Evolutionary conservation across 2,329 filamentous ascomycete species (phyloP).

Genomic region (Claviceps citrina): DNA sequence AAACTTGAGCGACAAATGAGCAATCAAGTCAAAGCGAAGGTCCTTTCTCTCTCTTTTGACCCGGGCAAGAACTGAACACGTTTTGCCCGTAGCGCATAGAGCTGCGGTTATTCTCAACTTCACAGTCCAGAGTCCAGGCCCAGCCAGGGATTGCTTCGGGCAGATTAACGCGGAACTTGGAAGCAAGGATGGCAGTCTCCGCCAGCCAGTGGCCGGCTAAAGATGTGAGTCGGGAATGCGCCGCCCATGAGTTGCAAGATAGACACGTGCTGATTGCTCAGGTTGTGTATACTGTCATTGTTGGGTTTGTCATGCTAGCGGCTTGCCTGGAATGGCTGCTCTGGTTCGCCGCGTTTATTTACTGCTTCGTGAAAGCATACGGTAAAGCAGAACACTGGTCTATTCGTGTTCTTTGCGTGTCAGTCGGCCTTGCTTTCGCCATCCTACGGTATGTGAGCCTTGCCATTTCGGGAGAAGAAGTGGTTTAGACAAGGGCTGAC

Average conservation of each 20-base stretch:
- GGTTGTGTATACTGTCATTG: constrained; percentile 73
- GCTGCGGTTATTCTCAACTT: background rate
- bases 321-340: constrained; percentile 87
- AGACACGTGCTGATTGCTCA: constrained; percentile 21
- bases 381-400: constrained; percentile 81
- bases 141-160: no score
- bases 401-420: constrained; percentile 58
- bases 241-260: background rate
- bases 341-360: constrained; percentile 86
- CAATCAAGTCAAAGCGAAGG: background rate
- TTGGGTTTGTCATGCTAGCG: constrained; percentile 67
- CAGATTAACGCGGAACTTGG: background rate
- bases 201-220: constrained; percentile 35
- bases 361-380: constrained; percentile 79
- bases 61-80: no score
- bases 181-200: constrained; percentile 22
- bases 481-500: background rate
- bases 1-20: background rate
- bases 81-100: no score
- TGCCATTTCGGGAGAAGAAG: background rate
- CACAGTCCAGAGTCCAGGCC: no score
- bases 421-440: constrained; percentile 63
- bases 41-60: background rate
- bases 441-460: constrained; percentile 46
- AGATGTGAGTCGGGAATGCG: constrained; percentile 18